phyloP scores from a whole-genome alignment of 73 alveolate genomes.

The Loxodes magnus region DNA sequence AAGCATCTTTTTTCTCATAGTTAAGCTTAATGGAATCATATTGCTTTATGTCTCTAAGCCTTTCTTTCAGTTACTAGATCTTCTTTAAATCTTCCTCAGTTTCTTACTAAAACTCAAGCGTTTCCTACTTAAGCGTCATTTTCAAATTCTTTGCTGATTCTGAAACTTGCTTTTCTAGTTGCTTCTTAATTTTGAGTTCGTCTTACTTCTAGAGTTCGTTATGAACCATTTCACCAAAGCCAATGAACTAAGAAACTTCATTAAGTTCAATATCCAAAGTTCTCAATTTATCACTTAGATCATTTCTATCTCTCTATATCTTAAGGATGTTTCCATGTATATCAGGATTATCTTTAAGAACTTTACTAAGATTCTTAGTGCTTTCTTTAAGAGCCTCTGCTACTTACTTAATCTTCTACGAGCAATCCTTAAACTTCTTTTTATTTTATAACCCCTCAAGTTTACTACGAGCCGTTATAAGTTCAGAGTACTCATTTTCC shows the following conservation, averaged over 20 bases:
- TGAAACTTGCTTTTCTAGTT: slow-evolving; percentile 40
- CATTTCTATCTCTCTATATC: slow-evolving; percentile 37
- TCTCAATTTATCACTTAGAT: slow-evolving; percentile 15
- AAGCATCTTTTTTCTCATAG: slow-evolving; percentile 33
- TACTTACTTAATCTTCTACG: slow-evolving; percentile 38
- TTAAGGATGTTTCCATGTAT: slow-evolving; percentile 42
- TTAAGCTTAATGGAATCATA: slow-evolving; percentile 31
- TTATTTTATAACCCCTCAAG: slow-evolving; percentile 58
- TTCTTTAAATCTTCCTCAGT: slow-evolving; percentile 41
- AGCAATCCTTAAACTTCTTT: slow-evolving; percentile 26
- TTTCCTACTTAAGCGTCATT: slow-evolving; percentile 33
- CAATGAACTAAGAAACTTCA: slow-evolving; percentile 26
- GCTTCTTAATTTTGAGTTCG: slow-evolving; percentile 29
- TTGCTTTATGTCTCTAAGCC: slow-evolving; percentile 39
- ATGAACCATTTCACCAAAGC: slow-evolving; percentile 26
- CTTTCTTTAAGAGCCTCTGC: slow-evolving; percentile 54
- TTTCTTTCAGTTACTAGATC: slow-evolving; percentile 31
- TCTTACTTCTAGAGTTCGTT: slow-evolving; percentile 38
- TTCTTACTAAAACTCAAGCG: slow-evolving; percentile 43
- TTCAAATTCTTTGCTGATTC: slow-evolving; percentile 28
- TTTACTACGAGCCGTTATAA: slow-evolving; percentile 32
- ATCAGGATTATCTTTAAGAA: slow-evolving; percentile 61
- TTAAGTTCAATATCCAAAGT: slow-evolving; percentile 27
- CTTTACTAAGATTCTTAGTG: slow-evolving; percentile 38
- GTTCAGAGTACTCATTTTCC: slow-evolving; percentile 43